Evolutionary conservation across 345 rosid species (phyloP).

Genomic region (Noccaea caerulescens): DNA sequence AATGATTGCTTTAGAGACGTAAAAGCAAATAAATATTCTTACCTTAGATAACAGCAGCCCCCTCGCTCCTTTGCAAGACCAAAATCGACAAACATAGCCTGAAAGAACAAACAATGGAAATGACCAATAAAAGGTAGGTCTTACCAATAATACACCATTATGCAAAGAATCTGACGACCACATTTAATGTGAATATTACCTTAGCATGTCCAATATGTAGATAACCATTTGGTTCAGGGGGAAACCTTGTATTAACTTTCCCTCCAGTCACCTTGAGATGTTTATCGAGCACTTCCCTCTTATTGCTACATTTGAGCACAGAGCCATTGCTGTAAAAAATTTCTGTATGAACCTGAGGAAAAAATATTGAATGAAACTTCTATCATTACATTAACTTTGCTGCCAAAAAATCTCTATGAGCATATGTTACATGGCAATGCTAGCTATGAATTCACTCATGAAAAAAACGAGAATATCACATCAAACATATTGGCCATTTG

Average conservation of each 20-base stretch:
- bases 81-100: slow-evolving; percentile 99
- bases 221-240: slow-evolving; percentile 99
- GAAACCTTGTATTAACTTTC: slow-evolving; percentile 82
- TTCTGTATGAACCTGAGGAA: slow-evolving; percentile 81
- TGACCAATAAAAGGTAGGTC: slow-evolving; percentile 10
- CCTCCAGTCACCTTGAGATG: slow-evolving; percentile 81
- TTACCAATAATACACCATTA: slow-evolving; percentile 10
- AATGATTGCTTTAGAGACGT: slow-evolving; percentile 4
- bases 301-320: slow-evolving; percentile 83
- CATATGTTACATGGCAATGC: slow-evolving; percentile 6
- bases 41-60: slow-evolving; percentile 91
- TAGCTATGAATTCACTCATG: not conserved
- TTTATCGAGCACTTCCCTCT: slow-evolving; percentile 74
- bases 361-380: not conserved
- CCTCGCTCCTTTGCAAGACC: slow-evolving; percentile 93
- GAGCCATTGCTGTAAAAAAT: slow-evolving; percentile 73
- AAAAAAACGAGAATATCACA: not conserved
- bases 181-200: slow-evolving; percentile 50
- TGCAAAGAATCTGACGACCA: not conserved
- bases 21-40: slow-evolving; percentile 32
- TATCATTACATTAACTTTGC: not conserved
- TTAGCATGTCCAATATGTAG: slow-evolving; percentile 99
- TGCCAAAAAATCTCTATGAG: slow-evolving; percentile 5
- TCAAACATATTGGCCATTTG: slow-evolving; percentile 18
- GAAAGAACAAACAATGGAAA: slow-evolving; percentile 30